Percentiles rank a stretch among this genome's conserved stretches.
Evolutionary conservation across 148 eudicot genomes (phyloP).

Genomic region (Heliosperma pusillum): DNA sequence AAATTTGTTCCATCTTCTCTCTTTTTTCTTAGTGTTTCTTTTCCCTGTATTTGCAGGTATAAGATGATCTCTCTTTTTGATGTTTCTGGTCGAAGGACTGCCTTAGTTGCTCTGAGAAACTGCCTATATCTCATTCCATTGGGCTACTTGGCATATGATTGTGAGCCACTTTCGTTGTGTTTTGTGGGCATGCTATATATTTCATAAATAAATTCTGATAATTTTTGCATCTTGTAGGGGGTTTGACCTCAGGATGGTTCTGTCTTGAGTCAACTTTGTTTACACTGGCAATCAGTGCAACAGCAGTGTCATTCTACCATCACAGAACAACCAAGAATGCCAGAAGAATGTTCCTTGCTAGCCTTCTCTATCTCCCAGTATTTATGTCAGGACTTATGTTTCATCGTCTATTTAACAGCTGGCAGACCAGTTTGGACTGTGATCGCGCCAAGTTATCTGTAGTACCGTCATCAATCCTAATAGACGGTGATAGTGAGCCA

Average conservation of each 20-base stretch:
- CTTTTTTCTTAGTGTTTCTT: conserved; percentile 14
- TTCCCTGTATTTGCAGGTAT: conserved; percentile 46
- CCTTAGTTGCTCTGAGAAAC: conserved; percentile 89
- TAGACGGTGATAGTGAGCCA: conserved; percentile 13
- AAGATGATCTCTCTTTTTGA: conserved; percentile 87
- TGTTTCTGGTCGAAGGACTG: conserved; percentile 74
- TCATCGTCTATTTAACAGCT: conserved; percentile 60
- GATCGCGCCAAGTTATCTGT: conserved; percentile 14
- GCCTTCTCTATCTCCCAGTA: conserved; percentile 93
- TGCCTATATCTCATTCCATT: conserved; percentile 85
- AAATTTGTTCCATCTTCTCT: background rate
- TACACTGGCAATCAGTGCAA: conserved; percentile 68
- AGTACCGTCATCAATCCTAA: conserved; percentile 20
- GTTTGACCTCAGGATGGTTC: conserved; percentile 93
- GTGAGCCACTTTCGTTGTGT: conserved; percentile 43
- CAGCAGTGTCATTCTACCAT: conserved; percentile 61
- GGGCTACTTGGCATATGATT: conserved; percentile 91
- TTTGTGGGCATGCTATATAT: background rate
- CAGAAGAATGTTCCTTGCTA: conserved; percentile 86
- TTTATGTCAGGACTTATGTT: conserved; percentile 90
- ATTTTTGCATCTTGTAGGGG: conserved; percentile 50
- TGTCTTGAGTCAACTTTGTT: conserved; percentile 79
- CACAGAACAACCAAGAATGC: conserved; percentile 74
- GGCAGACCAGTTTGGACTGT: conserved; percentile 33
- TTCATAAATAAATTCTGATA: background rate